phyloP scores from a whole-genome alignment of 352 stramenopile genomes.

The Phytophthora europaea region DNA sequence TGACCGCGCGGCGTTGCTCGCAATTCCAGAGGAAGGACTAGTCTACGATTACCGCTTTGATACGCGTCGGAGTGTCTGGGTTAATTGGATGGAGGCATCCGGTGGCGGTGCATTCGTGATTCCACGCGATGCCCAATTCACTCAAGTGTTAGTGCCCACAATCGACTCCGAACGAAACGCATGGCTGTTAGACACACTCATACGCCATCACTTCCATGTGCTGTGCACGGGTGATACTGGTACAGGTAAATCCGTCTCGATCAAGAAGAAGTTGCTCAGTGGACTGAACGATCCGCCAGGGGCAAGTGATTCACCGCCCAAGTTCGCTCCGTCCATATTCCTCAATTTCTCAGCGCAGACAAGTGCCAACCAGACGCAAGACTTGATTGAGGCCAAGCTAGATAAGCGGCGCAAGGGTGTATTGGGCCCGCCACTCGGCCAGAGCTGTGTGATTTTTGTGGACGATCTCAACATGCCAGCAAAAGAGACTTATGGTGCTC shows the following conservation, averaged over 20 bases:
- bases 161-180: slow-evolving; percentile 95
- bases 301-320: slow-evolving; percentile 18
- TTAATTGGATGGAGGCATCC: slow-evolving; percentile 74
- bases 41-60: slow-evolving; percentile 95
- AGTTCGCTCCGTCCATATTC: slow-evolving; percentile 88
- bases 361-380: slow-evolving; percentile 94
- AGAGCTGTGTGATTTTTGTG: slow-evolving; percentile 94
- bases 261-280: slow-evolving; percentile 94
- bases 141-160: slow-evolving; percentile 93
- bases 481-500: slow-evolving; percentile 95
- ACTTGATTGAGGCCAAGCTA: slow-evolving; percentile 95
- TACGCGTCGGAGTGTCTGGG: slow-evolving; percentile 84
- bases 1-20: slow-evolving; percentile 43
- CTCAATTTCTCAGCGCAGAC: slow-evolving; percentile 96
- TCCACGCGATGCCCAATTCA: slow-evolving; percentile 82
- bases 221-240: slow-evolving; percentile 94
- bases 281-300: slow-evolving; percentile 67
- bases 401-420: slow-evolving; percentile 95
- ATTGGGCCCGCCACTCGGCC: slow-evolving; percentile 89
- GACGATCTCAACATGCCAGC: slow-evolving; percentile 97
- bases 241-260: slow-evolving; percentile 95
- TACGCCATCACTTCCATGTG: slow-evolving; percentile 92
- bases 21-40: slow-evolving; percentile 70
- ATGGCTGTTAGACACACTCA: slow-evolving; percentile 91
- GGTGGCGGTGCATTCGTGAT: slow-evolving; percentile 60